Base-by-base conservation (phyloP, 192 early-diverging fungal genomes). In the Coemansia javaensis region DNA sequence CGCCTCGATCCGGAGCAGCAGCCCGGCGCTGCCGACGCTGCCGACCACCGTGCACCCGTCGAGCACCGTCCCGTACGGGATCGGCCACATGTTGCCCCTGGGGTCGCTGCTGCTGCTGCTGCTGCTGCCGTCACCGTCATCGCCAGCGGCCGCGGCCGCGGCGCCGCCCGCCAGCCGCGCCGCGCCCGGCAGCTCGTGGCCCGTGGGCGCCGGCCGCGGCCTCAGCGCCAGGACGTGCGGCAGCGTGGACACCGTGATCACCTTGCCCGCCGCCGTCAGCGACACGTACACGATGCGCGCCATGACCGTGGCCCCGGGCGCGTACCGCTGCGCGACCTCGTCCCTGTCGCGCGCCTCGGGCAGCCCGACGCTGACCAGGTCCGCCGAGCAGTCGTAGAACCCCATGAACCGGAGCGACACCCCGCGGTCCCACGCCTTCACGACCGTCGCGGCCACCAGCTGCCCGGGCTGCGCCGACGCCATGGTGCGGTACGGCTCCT, bases 381-480 rank as follows among this genome's bases (percentile, higher is more conserved):
- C 55, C 10, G 70, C 70, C 5, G 73, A 79, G 44, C 84, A 86
- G 51, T 89, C 81, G 51, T 92, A 89, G 37, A 90, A 75, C n/a
- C 87, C 90, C 80, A 90, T 83, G 54, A 93, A 83, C 34, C 82
- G 79, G 37, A 88, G 58, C 41, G 79, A 49, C 16, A 90, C 37
- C 2, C 93, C 93, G 53, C 61, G 75, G 22, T 81, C 71, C 50
- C 82, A 69, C 21, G 83, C 53, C 33, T 68, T 63, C 33, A 84
- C 80, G 20, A 96, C 64, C 21, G 82, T 78, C 2, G 81, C 81
- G 7, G 81, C 63, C 7, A 96, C 71, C 7, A 88, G 47, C 28
- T 85, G 77, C 7, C 93, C 93, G 28, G 91, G 87, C 44, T 82
- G 83, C n/a, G 92, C 54, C 3, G 89, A 88, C n/a, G 75, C 80